Base-by-base conservation (phyloP, 768 basidiomycete species). In the Rhizopogon rudus region DNA sequence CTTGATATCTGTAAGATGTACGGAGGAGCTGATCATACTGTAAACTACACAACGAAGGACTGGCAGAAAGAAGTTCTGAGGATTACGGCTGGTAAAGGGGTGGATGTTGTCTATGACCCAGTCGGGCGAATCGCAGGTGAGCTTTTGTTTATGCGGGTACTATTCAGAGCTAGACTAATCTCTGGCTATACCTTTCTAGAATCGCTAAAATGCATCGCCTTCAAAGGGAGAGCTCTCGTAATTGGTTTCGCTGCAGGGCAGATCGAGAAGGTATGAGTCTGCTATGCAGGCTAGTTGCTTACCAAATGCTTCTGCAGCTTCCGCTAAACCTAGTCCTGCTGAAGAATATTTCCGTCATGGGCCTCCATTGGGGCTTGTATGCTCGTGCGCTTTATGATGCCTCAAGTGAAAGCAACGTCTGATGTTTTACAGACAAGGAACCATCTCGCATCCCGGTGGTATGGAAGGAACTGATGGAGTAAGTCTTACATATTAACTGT, bases 21-120 rank as follows among this genome's bases (percentile, higher is more conserved):
- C 51, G 94, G 91, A 10, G 89, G 89, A 7, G 97, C 93, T 1
- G 94, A 99, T 67, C 78, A 85, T 61, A 78, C 75, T 5, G 74
- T 99, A 9, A 81, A 98, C 67, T 99, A 99, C 66, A 82, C 77
- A 44, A 81, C 76, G 60, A 69, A 77, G 10, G 84, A 80, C 40
- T 98, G 96, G 96, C 93, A 96, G 72, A 85, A 96, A 65, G 81
- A 94, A 61, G 93, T 98, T 8, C 69, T 92, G 69, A 76, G 82
- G 59, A 78, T 98, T 35, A 98, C 96, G 0, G 75, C 74, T 1
- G 93, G 91, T 1, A 85, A 84, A 54, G 96, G 96, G 13, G 96
- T 86, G 3, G 87, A 93, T 64, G 82, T 93, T 33, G 80, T 93
- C 28, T 95, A 85, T 61, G 93, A 96, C 62, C 92, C 93, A 6